Conservation (phyloP, 176 grass and related monocot species). For the Zea luxurians region DNA sequence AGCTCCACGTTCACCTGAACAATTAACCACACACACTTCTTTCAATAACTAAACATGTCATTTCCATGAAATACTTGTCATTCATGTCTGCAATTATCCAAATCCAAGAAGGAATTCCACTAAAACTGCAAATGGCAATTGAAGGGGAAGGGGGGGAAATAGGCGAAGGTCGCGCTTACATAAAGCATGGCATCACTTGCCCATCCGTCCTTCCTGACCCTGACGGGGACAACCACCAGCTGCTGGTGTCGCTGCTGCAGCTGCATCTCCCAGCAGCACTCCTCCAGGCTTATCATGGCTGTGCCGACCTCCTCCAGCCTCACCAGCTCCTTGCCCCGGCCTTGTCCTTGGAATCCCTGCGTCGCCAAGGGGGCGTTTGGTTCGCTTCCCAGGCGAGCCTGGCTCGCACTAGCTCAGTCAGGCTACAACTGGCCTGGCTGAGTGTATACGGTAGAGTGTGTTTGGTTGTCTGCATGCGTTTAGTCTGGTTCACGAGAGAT, state of each 20-base stretch:
- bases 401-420: too few relatives aligned
- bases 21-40: neutral
- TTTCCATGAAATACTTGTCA: neutral
- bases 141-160: neutral
- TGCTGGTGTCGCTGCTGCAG: slow-evolving; percentile 55
- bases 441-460: too few relatives aligned
- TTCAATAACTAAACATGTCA: neutral
- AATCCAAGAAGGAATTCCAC: slow-evolving; percentile 33
- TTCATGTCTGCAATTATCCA: neutral
- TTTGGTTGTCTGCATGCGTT: too few relatives aligned
- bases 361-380: too few relatives aligned
- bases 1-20: slow-evolving; percentile 66
- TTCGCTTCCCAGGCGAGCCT: too few relatives aligned
- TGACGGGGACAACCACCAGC: slow-evolving; percentile 67
- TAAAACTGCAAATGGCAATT: slow-evolving; percentile 16
- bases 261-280: slow-evolving; percentile 67
- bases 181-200: slow-evolving; percentile 74
- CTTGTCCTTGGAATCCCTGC: slow-evolving; percentile 73
- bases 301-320: slow-evolving; percentile 79
- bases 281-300: slow-evolving; percentile 66
- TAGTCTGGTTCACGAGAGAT: too few relatives aligned
- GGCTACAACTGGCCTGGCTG: too few relatives aligned
- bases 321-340: slow-evolving; percentile 52
- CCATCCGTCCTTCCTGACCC: slow-evolving; percentile 63
- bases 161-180: slow-evolving; percentile 56